Percentiles rank a stretch among this genome's conserved stretches.
phyloP scores from a whole-genome alignment of 169 alveolate species.

The Eimeria necatrix region DNA sequence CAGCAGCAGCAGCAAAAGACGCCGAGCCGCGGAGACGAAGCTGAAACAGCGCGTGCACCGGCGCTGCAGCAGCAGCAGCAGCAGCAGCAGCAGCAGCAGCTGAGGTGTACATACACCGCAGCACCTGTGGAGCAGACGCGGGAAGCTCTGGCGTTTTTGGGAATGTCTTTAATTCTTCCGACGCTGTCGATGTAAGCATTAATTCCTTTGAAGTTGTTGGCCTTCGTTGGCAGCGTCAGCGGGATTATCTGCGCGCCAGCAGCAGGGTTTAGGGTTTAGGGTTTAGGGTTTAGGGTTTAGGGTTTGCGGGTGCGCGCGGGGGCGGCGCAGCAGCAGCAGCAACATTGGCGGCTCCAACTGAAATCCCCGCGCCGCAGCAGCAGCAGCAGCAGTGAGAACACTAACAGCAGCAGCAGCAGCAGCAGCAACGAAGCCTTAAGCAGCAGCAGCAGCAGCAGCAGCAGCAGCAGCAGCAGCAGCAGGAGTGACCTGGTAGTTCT shows the following conservation, averaged over 20 bases:
- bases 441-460: neutral
- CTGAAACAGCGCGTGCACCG: neutral
- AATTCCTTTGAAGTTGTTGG: conserved; percentile 87
- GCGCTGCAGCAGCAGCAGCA: neutral
- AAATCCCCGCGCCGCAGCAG: neutral
- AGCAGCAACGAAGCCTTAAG: neutral
- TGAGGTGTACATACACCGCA: conserved; percentile 21
- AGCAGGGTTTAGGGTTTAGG: too few species aligned
- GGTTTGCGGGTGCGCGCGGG: neutral
- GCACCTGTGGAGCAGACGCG: conserved; percentile 92
- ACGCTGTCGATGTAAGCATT: conserved; percentile 94
- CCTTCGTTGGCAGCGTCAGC: conserved; percentile 90
- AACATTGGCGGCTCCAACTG: neutral
- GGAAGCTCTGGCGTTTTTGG: conserved; percentile 93
- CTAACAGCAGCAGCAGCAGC: neutral
- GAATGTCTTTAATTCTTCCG: conserved; percentile 93
- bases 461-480: conserved; percentile 9
- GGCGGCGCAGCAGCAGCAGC: conserved; percentile 8
- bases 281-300: too few species aligned
- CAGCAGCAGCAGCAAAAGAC: neutral
- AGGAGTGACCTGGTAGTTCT: neutral
- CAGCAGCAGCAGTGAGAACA: neutral
- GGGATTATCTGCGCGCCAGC: conserved; percentile 90
- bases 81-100: too few species aligned
- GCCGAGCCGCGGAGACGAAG: neutral